Evolutionary conservation across 345 rosid species (phyloP), one percentile per base, ranked within the genome.

Genomic region (Noccaea caerulescens): DNA sequence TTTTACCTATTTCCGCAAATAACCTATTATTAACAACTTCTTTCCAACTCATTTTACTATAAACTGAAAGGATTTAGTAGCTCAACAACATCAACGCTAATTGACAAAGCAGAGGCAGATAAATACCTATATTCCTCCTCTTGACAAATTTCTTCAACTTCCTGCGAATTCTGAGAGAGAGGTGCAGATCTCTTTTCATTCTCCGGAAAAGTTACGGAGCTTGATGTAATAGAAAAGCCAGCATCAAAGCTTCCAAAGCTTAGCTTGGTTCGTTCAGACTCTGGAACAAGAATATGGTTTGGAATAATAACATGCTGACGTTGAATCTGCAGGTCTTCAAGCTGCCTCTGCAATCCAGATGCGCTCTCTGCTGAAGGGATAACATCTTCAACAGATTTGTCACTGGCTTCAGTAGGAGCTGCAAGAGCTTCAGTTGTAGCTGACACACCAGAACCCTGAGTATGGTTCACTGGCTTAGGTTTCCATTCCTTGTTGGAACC

Each of bases 211-310:
- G 77, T 59, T 34, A 65, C 71, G 39, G 68, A 58, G 72, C 71
- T 82, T 36, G 82, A 61, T 14, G 78, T 72, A 50, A 86, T 72
- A 56, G 85, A 91, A 81, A 93, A 90, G 80, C 79, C 84, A 58
- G 89, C 84, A 84, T 86, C 92, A 61, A 93, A 93, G 78, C 98
- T 92, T 80, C 98, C 98, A 81, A 93, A 93, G 83, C 92, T 93
- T 77, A 93, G 65, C 72, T 88, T 93, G 51, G 84, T 82, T 75
- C 93, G 86, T 79, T 88, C 90, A 77, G 96, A 87, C 76, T 93
- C 98, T 41, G 97, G 98, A 70, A 93, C 97, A 76, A 84, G 96
- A 62, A 93, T 93, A 68, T 90, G 96, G 71, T 82, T 81, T 42
- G 98, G 97, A 56, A 93, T 86, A 72, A 93, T 93, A 81, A 93